Evolutionary conservation across 2,329 filamentous ascomycete genomes (phyloP).

Genomic region (Colletotrichum salicis): DNA sequence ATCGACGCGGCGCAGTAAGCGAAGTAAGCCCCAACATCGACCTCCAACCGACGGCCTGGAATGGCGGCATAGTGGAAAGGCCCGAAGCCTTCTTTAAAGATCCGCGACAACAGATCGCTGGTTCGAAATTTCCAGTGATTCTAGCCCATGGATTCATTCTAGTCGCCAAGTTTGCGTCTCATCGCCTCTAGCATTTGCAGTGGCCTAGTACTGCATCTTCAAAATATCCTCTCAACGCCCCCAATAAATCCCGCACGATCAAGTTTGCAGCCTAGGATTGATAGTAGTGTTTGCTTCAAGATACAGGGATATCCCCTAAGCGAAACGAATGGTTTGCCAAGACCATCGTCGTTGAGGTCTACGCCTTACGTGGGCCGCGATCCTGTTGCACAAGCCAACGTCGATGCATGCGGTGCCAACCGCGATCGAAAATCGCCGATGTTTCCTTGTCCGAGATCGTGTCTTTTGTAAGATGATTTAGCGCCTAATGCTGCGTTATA

Average conservation of each 20-base stretch:
- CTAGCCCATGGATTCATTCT: neutral
- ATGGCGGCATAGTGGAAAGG: no score
- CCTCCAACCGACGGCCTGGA: neutral
- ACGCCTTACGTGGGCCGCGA: no score
- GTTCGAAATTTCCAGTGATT: neutral
- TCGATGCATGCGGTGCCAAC: neutral
- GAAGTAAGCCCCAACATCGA: neutral
- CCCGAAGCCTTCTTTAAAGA: no score
- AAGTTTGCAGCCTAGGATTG: neutral
- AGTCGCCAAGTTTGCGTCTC: neutral
- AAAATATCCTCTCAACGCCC: neutral
- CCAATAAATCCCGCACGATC: neutral
- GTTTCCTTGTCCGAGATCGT: neutral
- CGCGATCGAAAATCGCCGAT: neutral
- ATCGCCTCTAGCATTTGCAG: neutral
- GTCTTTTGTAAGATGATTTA: neutral
- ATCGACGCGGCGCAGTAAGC: neutral
- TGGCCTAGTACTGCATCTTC: neutral
- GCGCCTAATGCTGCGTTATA: neutral
- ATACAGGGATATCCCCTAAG: neutral
- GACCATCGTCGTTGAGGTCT: neutral
- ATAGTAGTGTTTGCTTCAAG: neutral
- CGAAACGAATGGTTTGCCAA: neutral
- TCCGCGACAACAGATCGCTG: neutral
- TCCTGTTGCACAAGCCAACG: neutral